phyloP scores from a whole-genome alignment of 1,284 basidiomycete species.

The Trichosporon sp. region DNA sequence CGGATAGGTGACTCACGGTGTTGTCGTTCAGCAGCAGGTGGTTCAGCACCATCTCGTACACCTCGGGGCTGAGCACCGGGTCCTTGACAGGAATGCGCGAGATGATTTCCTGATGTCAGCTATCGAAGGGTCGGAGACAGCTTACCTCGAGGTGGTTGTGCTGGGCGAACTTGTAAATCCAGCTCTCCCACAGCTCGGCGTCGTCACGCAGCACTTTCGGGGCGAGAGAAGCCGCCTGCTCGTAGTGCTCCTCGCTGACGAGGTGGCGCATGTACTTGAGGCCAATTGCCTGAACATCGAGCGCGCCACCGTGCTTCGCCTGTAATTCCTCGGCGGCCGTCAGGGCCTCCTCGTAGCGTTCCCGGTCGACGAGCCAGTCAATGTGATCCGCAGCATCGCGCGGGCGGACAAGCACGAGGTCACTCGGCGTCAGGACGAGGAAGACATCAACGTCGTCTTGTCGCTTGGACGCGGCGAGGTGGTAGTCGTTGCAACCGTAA shows the following conservation, averaged over 20 bases:
- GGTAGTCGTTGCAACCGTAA: constrained; percentile 91
- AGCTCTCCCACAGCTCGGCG: constrained; percentile 82
- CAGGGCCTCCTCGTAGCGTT: constrained; percentile 83
- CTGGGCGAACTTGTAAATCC: constrained; percentile 88
- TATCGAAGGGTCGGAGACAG: not conserved
- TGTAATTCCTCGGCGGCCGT: constrained; percentile 67
- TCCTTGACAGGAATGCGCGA: constrained; percentile 79
- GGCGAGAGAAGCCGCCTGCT: constrained; percentile 77
- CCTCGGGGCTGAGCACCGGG: constrained; percentile 73
- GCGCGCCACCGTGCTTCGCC: constrained; percentile 48
- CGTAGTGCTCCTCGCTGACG: constrained; percentile 67
- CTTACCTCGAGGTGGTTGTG: constrained; percentile 56
- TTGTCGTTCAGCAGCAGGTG: constrained; percentile 77
- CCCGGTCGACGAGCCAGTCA: constrained; percentile 82
- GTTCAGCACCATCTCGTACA: constrained; percentile 93
- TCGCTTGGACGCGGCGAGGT: constrained; percentile 54
- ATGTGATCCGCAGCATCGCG: constrained; percentile 88
- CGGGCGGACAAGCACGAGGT: constrained; percentile 77
- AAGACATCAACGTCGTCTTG: constrained; percentile 47
- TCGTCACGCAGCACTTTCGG: constrained; percentile 81
- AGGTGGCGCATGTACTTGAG: constrained; percentile 77
- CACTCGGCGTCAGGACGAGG: constrained; percentile 82
- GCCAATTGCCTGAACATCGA: constrained; percentile 71
- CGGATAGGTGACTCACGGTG: constrained; percentile 54
- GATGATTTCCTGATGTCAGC: constrained; percentile 64